Percentiles rank a stretch among this genome's conserved stretches.
phyloP scores from a whole-genome alignment of 176 grass and related monocot species.

The Sorghum bicolor region Sorghum_bicolor_NCBIv3 NC_012875.2:47052501-47053000 shows the following conservation, averaged over 20 bases:
- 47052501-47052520: background rate
- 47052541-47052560: background rate
- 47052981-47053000: background rate
- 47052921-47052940: background rate
- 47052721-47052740: background rate
- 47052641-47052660: background rate
- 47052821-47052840: slow-evolving; percentile 9
- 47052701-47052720: background rate
- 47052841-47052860: background rate
- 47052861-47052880: background rate
- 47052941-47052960: background rate
- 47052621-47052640: background rate
- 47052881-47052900: background rate
- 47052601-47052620: background rate
- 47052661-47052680: background rate
- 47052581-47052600: background rate
- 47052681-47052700: background rate
- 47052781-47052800: background rate
- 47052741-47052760: slow-evolving; percentile 11
- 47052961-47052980: background rate
- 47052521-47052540: no score
- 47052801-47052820: background rate
- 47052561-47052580: background rate
- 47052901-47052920: background rate
- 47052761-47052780: background rate